A percentile compares a stretch with the other conserved stretches of the same genome.
Evolutionary conservation across 163 green algal genomes (phyloP).

Genomic region (Volvox carteri): DNA sequence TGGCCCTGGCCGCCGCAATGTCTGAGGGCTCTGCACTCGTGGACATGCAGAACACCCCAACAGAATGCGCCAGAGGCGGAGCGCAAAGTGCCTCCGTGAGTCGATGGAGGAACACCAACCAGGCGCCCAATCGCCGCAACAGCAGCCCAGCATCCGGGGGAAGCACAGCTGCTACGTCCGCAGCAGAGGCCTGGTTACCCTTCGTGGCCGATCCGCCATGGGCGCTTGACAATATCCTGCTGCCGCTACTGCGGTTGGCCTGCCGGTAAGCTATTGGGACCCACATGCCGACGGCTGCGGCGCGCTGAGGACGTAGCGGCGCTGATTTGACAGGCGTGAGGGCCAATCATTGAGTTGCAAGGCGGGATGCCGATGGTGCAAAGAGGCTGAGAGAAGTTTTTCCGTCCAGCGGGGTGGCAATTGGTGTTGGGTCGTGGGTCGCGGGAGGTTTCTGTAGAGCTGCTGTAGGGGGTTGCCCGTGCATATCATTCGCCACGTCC

Average conservation of each 20-base stretch:
- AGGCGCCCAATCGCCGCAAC: background rate
- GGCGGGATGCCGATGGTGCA: no score
- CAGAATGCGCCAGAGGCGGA: background rate
- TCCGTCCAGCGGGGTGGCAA: no score
- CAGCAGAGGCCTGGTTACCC: background rate
- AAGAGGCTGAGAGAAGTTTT: no score
- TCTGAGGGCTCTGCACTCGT: background rate
- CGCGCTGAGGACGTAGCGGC: no score
- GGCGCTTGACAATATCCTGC: slow-evolving; percentile 23
- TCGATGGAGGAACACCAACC: background rate
- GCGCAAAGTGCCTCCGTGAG: background rate
- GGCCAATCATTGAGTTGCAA: no score
- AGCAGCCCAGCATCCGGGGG: background rate
- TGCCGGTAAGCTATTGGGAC: slow-evolving; percentile 15
- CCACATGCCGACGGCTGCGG: no score
- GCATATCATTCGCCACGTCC: no score
- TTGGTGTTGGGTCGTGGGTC: no score
- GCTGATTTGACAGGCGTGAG: no score
- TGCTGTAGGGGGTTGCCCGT: no score
- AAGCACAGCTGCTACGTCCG: background rate
- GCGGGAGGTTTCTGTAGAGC: no score
- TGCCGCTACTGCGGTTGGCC: slow-evolving; percentile 29
- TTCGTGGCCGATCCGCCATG: background rate
- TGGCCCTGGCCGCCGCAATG: background rate
- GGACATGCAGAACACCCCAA: background rate